Conservation (phyloP, 306 rosid genomes). For the Lupinus albus region DNA sequence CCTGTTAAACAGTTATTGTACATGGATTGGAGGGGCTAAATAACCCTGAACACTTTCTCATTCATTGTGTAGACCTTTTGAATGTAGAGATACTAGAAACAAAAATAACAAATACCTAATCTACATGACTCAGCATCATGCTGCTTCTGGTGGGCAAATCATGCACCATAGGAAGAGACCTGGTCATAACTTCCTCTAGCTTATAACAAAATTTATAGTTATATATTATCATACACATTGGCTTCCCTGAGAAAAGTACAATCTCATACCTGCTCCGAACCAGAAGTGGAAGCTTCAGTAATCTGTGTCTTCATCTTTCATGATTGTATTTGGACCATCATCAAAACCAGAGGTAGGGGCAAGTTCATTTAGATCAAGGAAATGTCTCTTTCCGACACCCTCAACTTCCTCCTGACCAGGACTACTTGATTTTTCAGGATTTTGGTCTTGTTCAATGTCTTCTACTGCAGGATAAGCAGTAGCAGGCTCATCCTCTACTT, state of each 20-base stretch:
- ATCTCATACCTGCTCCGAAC: slow-evolving; percentile 41
- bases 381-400: slow-evolving; percentile 67
- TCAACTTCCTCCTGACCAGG: slow-evolving; percentile 77
- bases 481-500: slow-evolving; percentile 57
- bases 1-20: slow-evolving; percentile 68
- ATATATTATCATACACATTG: slow-evolving; percentile 65
- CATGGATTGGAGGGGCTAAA: slow-evolving; percentile 71
- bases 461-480: slow-evolving; percentile 46
- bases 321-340: slow-evolving; percentile 66
- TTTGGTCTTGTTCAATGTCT: slow-evolving; percentile 58
- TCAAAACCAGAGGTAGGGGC: slow-evolving; percentile 95
- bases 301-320: slow-evolving; percentile 75
- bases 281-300: slow-evolving; percentile 58
- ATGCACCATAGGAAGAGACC: slow-evolving; percentile 68
- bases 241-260: slow-evolving; percentile 48
- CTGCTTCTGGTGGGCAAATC: slow-evolving; percentile 66
- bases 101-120: slow-evolving; percentile 65
- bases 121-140: slow-evolving; percentile 75
- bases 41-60: slow-evolving; percentile 68
- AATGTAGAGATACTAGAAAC: slow-evolving; percentile 58
- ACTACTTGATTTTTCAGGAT: slow-evolving; percentile 70
- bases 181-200: slow-evolving; percentile 56
- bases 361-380: slow-evolving; percentile 93
- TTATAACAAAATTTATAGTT: slow-evolving; percentile 76
- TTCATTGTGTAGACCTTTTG: slow-evolving; percentile 60